A percentile compares a stretch with the other conserved stretches of the same genome.
Conservation (phyloP, 371 early-diverging fungal genomes). For the Haplosporangium sp. region DNA sequence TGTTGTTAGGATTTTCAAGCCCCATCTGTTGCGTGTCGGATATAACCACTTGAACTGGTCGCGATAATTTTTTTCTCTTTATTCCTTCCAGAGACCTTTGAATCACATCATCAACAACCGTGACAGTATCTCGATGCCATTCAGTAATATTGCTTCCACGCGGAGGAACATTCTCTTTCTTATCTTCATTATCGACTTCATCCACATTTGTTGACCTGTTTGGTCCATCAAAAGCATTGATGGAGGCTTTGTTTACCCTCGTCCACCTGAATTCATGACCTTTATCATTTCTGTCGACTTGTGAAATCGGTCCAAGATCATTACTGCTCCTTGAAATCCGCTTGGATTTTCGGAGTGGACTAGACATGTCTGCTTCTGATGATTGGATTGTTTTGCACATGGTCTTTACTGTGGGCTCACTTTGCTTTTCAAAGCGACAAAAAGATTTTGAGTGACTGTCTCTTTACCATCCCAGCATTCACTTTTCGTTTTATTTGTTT, state of each 20-base stretch:
- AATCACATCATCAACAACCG: background rate
- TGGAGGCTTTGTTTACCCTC: background rate
- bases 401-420: background rate
- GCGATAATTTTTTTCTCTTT: conserved; percentile 20
- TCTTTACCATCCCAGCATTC: no score
- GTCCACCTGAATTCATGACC: background rate
- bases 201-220: background rate
- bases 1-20: background rate
- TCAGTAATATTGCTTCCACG: background rate
- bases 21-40: conserved; percentile 21
- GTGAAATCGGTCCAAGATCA: background rate
- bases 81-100: background rate
- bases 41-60: conserved; percentile 12
- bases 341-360: background rate
- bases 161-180: background rate
- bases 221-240: background rate
- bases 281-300: background rate
- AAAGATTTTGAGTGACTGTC: no score
- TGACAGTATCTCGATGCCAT: background rate
- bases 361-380: background rate
- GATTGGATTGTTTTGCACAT: background rate
- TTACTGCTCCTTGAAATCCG: background rate
- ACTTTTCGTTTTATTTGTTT: no score
- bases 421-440: background rate
- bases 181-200: background rate